Base-by-base conservation (phyloP, 164 flowering plant species). In the Tetracentron sinense region DNA sequence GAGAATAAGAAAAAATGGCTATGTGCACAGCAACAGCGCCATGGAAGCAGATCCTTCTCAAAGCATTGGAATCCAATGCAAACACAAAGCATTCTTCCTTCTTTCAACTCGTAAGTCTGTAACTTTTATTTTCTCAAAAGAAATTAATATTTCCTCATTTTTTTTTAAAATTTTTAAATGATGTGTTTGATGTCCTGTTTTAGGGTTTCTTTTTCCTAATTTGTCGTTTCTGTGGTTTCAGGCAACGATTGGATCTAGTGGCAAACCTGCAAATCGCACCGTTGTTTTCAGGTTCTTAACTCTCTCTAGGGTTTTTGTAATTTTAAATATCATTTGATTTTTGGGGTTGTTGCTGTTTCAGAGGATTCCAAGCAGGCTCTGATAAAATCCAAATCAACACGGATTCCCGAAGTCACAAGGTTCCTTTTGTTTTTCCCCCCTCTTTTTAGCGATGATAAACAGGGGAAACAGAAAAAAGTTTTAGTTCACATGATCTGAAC, bases 181-280 rank as follows among this genome's bases (percentile, higher is more conserved):
- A 12, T 7, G 17, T 8, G 28, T 6, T 14, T 8, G 42, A 19
- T 38, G 4, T 46, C 30, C 35, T 55, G 3, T 54, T 52, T 33
- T 49, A 11, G 22, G 42, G 22, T 27, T 3, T 14, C 3, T 19
- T 53, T 59, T 60, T 33, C 35, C 21, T 56, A 28, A 60, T 48
- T 58, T 29, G 4, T 63, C 17, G 16, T 23, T 66, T 31, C 19
- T 60, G 62, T 12, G 5, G 16, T 79, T 72, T 66, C 77, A 93
- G 97, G 97, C 93, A 31, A 94, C 98, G 0, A 38, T 86, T 38
- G 86, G 87, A 54, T 62, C 75, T 1, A 81, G 78, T 73, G 89
- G 89, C 16, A 81, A 84, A 64, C 97, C 98, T 66, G 75, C 92
- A 7, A 93, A 93, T 75, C 94, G 98, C 38, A 86, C 96, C 6